A percentile compares a stretch with the other conserved stretches of the same genome.
These are phyloP conservation scores for Myxozyma melibiosi DNA, from an alignment of 805 yeast species.

Conservation along the genomic window DNA sequence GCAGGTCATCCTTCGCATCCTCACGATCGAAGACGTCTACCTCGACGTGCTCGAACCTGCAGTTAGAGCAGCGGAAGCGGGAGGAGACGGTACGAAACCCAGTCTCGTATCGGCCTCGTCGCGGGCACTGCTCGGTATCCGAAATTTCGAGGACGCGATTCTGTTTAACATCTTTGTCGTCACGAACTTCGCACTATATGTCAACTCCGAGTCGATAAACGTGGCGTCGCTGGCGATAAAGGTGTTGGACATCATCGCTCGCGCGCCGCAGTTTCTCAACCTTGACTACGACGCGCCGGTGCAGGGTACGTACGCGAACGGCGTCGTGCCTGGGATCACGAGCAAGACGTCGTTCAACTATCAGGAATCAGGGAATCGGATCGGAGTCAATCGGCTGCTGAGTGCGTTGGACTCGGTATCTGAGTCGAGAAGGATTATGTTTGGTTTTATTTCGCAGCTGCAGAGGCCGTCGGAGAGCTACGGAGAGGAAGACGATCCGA, in stretches of 20 bases:
- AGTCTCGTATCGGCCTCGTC: constrained; percentile 48
- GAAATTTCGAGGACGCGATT: constrained; percentile 71
- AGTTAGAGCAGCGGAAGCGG: constrained; percentile 2
- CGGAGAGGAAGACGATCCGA: constrained; percentile 43
- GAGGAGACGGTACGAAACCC: background rate
- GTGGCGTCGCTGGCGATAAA: constrained; percentile 53
- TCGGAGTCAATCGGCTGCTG: constrained; percentile 61
- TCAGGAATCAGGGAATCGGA: constrained; percentile 22
- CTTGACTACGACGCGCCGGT: constrained; percentile 27
- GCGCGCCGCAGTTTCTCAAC: constrained; percentile 50
- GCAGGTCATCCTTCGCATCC: constrained; percentile 48
- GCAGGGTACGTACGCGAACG: constrained; percentile 27
- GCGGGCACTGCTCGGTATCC: constrained; percentile 49
- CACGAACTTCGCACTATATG: constrained; percentile 73
- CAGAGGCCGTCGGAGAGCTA: constrained; percentile 45
- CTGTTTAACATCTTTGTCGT: constrained; percentile 69
- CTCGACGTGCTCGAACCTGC: constrained; percentile 56
- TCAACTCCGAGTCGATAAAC: constrained; percentile 55
- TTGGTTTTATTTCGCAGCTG: constrained; percentile 70
- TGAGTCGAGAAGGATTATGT: constrained; percentile 73
- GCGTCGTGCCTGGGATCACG: constrained; percentile 19
- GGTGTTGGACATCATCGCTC: constrained; percentile 55
- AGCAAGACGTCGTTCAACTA: constrained; percentile 12
- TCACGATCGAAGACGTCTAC: constrained; percentile 62
- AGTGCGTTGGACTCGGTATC: constrained; percentile 74